phyloP scores from a whole-genome alignment of 2,329 filamentous ascomycete species.

The Nigrospora sphaerica region DNA sequence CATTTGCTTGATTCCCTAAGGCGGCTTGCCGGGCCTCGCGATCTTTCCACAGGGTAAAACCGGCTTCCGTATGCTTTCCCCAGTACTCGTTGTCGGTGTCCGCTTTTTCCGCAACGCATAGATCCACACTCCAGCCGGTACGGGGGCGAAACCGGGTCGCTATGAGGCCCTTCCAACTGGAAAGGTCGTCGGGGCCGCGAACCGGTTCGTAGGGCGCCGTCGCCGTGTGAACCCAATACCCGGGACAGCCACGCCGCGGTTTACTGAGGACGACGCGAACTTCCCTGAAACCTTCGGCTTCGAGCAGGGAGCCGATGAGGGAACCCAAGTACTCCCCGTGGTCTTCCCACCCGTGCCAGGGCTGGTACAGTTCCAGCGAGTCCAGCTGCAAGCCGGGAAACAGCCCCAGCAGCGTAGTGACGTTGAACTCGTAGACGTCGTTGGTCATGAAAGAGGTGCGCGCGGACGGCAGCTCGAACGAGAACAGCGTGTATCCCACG shows the following conservation, averaged over 20 bases:
- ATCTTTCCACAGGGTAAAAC: neutral
- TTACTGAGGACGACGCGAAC: neutral
- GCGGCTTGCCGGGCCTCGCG: neutral
- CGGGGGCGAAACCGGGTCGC: neutral
- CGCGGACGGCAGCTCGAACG: neutral
- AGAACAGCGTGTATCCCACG: neutral
- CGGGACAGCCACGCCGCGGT: neutral
- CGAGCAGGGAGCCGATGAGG: neutral
- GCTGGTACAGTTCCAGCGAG: neutral
- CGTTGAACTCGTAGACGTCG: neutral
- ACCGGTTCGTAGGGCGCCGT: neutral
- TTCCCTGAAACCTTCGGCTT: neutral
- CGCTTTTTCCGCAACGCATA: neutral
- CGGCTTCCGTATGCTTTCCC: neutral
- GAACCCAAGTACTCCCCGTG: neutral
- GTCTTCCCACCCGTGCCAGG: neutral
- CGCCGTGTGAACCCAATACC: neutral
- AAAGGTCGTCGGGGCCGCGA: neutral
- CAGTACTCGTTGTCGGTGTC: neutral
- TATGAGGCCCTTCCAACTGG: neutral
- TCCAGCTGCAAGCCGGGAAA: neutral
- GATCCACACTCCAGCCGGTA: neutral
- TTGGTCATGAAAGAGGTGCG: no score
- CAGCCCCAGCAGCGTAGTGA: neutral
- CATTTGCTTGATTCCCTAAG: neutral